These are phyloP conservation scores for Domatiomyces globalis DNA, from an alignment of 2,329 filamentous ascomycete genomes.

Conservation along the genomic window DNA sequence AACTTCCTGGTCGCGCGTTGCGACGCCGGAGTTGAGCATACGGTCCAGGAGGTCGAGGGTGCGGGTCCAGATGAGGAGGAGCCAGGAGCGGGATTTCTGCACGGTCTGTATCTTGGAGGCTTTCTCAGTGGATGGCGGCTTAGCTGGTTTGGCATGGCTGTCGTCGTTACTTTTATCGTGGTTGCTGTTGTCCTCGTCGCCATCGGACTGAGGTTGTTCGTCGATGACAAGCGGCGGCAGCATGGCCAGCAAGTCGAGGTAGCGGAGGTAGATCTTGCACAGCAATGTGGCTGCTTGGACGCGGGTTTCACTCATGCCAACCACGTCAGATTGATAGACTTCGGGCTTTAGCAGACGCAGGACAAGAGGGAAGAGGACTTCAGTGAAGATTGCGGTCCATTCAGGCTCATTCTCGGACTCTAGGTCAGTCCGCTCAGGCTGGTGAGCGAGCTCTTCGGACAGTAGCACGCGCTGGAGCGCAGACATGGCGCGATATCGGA, in stretches of 20 bases:
- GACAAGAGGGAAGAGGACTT: conserved; percentile 87
- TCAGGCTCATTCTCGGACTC: conserved; percentile 37
- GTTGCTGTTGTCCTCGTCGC: not conserved
- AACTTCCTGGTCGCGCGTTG: conserved; percentile 13
- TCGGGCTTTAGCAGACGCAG: conserved; percentile 80
- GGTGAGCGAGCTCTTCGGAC: conserved; percentile 53
- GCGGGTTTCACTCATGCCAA: conserved; percentile 89
- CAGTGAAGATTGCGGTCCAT: conserved; percentile 89
- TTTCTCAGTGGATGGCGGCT: not conserved
- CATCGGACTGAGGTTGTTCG: not conserved
- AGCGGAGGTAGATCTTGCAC: conserved; percentile 91
- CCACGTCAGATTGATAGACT: conserved; percentile 76
- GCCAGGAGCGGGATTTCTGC: conserved; percentile 1
- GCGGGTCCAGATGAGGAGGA: conserved; percentile 51
- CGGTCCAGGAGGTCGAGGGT: conserved; percentile 92
- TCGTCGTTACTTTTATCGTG: not conserved
- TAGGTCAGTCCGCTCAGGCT: not conserved
- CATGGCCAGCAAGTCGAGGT: conserved; percentile 63
- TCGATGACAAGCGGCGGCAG: conserved; percentile 3
- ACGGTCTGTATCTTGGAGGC: not conserved
- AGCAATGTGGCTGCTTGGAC: conserved; percentile 82
- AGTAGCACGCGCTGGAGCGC: conserved; percentile 75
- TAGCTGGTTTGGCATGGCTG: not conserved
- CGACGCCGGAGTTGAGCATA: conserved; percentile 59
- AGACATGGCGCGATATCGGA: conserved; percentile 75